Percentiles rank a stretch among this genome's conserved stretches.
These are phyloP conservation scores for Colletotrichum navitas DNA, from an alignment of 2,329 filamentous ascomycete genomes.

Conservation along the genomic window DNA sequence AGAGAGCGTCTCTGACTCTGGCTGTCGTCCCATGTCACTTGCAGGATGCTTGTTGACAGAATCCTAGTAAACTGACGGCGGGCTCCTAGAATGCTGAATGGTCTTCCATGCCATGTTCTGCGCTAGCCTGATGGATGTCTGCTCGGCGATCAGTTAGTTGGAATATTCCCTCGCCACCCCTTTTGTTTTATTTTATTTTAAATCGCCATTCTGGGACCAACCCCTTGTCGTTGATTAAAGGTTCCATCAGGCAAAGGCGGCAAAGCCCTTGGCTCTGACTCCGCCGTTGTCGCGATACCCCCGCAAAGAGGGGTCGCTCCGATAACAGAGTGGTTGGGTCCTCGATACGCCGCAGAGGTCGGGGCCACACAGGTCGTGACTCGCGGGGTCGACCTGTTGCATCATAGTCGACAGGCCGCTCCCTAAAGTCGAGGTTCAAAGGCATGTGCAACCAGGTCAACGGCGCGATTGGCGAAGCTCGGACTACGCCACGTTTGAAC, in stretches of 20 bases:
- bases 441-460: conserved; percentile 23
- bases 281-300: conserved; percentile 27
- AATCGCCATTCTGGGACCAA: conserved; percentile 19
- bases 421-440: conserved; percentile 3
- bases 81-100: conserved; percentile 34
- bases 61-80: conserved; percentile 25
- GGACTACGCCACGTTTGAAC: conserved; percentile 20
- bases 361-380: conserved; percentile 39
- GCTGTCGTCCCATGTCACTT: conserved; percentile 41
- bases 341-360: conserved; percentile 36
- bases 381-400: conserved; percentile 38
- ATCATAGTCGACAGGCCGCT: conserved; percentile 28
- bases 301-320: conserved; percentile 25
- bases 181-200: conserved; percentile 19
- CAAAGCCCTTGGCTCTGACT: conserved; percentile 35
- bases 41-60: conserved; percentile 36
- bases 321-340: conserved; percentile 38
- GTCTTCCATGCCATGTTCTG: conserved; percentile 31
- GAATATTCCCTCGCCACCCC: conserved; percentile 38
- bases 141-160: conserved; percentile 38
- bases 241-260: conserved; percentile 38
- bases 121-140: conserved; percentile 31
- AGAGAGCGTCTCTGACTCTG: conserved; percentile 17
- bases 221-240: conserved; percentile 20
- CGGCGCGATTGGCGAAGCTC: conserved; percentile 10